These are phyloP conservation scores for Lachnellula cervina DNA, from an alignment of 2,329 filamentous ascomycete genomes.

Conservation along the genomic window DNA sequence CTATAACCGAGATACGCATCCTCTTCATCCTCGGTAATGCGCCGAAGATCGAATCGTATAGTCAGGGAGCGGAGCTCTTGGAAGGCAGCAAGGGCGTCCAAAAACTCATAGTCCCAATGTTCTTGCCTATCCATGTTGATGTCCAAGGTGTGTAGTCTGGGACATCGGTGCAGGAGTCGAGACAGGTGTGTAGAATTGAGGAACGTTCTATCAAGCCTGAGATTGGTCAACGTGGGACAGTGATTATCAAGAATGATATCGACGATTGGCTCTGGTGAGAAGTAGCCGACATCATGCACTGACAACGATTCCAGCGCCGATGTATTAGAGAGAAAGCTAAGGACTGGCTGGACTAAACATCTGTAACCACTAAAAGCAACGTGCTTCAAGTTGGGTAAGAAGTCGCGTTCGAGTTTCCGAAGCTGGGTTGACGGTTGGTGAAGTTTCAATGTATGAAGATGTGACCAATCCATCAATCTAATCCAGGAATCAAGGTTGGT, in stretches of 20 bases:
- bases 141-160: neutral
- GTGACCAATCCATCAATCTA: neutral
- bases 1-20: neutral
- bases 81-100: neutral
- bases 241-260: neutral
- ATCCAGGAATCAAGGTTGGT: neutral
- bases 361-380: neutral
- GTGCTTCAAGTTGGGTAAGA: neutral
- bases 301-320: neutral
- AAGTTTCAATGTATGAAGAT: neutral
- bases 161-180: neutral
- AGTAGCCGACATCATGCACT: neutral
- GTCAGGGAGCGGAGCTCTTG: neutral
- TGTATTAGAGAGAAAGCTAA: neutral
- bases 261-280: neutral
- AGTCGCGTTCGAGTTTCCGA: neutral
- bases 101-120: neutral
- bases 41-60: neutral
- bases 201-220: neutral
- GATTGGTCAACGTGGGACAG: neutral
- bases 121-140: neutral
- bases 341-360: neutral
- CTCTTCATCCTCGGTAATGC: neutral
- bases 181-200: neutral
- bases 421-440: neutral